Conservation (phyloP, 2,329 filamentous ascomycete species). For the Stromatinia cepivora region DNA sequence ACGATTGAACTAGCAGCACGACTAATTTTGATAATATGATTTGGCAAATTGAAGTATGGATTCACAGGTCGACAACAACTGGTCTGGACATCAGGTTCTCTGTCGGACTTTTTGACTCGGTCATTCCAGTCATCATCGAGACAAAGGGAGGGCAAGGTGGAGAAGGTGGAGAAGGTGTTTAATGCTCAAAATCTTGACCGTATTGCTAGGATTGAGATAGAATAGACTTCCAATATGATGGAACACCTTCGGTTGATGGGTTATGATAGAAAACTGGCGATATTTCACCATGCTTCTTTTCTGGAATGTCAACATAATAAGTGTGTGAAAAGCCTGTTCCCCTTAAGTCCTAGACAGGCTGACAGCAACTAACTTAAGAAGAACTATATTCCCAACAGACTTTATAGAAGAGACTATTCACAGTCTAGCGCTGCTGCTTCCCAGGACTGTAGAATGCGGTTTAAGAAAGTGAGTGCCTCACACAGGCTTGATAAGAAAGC, state of each 20-base stretch:
- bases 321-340: neutral
- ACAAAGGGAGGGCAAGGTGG: neutral
- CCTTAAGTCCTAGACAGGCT: neutral
- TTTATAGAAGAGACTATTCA: slow-evolving; percentile 12
- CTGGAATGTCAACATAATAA: neutral
- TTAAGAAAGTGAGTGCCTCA: neutral
- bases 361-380: neutral
- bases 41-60: neutral
- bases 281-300: slow-evolving; percentile 46
- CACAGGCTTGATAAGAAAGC: neutral
- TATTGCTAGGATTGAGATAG: slow-evolving; percentile 18
- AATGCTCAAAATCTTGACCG: slow-evolving; percentile 7
- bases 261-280: slow-evolving; percentile 42
- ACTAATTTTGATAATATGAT: neutral
- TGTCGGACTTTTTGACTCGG: neutral
- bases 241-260: slow-evolving; percentile 46
- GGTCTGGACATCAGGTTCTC: neutral
- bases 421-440: slow-evolving; percentile 2
- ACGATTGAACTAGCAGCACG: neutral
- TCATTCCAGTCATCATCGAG: neutral
- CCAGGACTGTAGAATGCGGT: neutral
- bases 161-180: slow-evolving; percentile 5
- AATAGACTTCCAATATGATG: slow-evolving; percentile 43
- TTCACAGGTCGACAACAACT: neutral
- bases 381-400: neutral